phyloP scores from a whole-genome alignment of 2,329 filamentous ascomycete species.

The Aspergillus awamori region DNA sequence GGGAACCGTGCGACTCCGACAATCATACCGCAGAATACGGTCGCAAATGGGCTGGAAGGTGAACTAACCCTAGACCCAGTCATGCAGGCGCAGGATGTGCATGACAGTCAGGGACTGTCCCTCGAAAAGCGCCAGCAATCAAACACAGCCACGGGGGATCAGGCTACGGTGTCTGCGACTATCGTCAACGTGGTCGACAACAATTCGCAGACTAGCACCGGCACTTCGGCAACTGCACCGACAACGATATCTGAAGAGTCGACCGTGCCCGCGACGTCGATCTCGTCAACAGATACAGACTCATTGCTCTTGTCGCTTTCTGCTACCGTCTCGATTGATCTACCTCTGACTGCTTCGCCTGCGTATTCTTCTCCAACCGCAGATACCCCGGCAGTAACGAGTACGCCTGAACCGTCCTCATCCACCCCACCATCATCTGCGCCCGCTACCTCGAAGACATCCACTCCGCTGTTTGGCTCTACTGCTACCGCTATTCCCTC shows the following conservation, averaged over 20 bases:
- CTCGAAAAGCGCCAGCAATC: slow-evolving; percentile 2
- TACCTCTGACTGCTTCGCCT: slow-evolving; percentile 10
- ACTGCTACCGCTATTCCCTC: neutral
- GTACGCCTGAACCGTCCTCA: neutral
- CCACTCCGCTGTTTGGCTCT: slow-evolving; percentile 1
- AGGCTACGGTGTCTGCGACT: slow-evolving; percentile 8
- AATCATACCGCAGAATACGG: neutral
- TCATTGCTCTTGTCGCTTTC: slow-evolving; percentile 6
- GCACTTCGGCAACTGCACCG: slow-evolving; percentile 5
- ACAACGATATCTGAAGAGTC: slow-evolving; percentile 8
- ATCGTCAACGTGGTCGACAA: slow-evolving; percentile 2
- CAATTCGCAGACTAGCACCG: slow-evolving; percentile 2
- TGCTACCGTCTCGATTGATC: slow-evolving; percentile 7
- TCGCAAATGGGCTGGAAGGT: neutral
- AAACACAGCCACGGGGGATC: neutral
- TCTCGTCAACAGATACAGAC: slow-evolving; percentile 1
- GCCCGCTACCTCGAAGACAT: slow-evolving; percentile 1
- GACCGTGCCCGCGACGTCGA: neutral
- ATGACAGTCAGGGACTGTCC: neutral
- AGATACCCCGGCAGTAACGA: slow-evolving; percentile 16
- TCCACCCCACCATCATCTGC: slow-evolving; percentile 2
- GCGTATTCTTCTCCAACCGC: slow-evolving; percentile 15
- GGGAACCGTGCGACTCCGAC: neutral
- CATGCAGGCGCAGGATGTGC: neutral
- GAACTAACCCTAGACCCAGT: neutral